Evolutionary conservation across 305 asterid genomes (phyloP).

Genomic region (Fraxinus paxiana): DNA sequence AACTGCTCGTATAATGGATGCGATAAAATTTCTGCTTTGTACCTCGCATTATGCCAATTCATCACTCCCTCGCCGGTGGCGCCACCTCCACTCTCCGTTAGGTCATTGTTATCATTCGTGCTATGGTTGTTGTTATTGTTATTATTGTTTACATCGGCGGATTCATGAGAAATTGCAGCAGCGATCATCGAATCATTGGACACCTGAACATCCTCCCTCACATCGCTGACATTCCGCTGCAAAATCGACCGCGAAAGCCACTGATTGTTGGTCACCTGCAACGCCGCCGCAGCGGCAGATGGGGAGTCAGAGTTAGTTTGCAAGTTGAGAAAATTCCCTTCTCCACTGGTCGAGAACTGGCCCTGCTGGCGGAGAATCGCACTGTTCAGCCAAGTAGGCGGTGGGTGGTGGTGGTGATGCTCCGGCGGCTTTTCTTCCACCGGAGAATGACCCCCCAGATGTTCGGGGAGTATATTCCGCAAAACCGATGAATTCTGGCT

Average conservation of each 20-base stretch:
- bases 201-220: slow-evolving; percentile 31
- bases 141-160: slow-evolving; percentile 23
- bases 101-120: slow-evolving; percentile 16
- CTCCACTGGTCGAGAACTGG: slow-evolving; percentile 21
- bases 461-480: slow-evolving; percentile 27
- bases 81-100: slow-evolving; percentile 22
- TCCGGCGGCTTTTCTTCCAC: slow-evolving; percentile 25
- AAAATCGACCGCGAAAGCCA: slow-evolving; percentile 46
- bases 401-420: slow-evolving; percentile 22
- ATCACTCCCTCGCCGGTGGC: slow-evolving; percentile 26
- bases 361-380: slow-evolving; percentile 42
- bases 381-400: slow-evolving; percentile 50
- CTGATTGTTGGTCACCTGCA: slow-evolving; percentile 26
- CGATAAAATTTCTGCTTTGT: slow-evolving; percentile 41
- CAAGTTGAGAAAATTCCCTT: slow-evolving; percentile 45
- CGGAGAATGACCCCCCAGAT: slow-evolving; percentile 21
- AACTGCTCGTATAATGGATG: slow-evolving; percentile 55
- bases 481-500: slow-evolving; percentile 29
- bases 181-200: slow-evolving; percentile 35
- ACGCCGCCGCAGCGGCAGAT: slow-evolving; percentile 23
- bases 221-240: slow-evolving; percentile 31
- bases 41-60: slow-evolving; percentile 46
- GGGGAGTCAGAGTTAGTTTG: slow-evolving; percentile 38
- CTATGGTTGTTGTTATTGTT: slow-evolving; percentile 21
- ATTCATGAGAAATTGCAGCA: slow-evolving; percentile 30